Percentiles rank a stretch among this genome's conserved stretches.
These are phyloP conservation scores for Penicillium paradoxum DNA, from an alignment of 495 filamentous ascomycete genomes.

Conservation along the genomic window DNA sequence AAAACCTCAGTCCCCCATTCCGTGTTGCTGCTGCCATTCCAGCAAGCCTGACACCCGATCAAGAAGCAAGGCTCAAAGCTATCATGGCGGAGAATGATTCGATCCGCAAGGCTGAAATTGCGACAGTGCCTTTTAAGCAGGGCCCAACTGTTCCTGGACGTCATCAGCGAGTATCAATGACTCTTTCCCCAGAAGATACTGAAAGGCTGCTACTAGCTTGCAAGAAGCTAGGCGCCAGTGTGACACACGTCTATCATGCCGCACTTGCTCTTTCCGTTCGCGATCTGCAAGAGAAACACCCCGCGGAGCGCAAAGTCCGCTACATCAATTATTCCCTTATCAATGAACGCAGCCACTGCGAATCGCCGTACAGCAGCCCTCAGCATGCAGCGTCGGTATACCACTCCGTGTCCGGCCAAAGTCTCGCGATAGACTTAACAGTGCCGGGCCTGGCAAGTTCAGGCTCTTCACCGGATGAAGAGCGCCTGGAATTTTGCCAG, in stretches of 20 bases:
- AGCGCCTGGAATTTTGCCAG: slow-evolving; percentile 1
- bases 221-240: slow-evolving; percentile 9
- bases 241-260: slow-evolving; percentile 28
- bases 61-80: slow-evolving; percentile 5
- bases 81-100: slow-evolving; percentile 11
- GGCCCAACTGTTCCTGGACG: slow-evolving; percentile 7
- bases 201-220: slow-evolving; percentile 10
- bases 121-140: slow-evolving; percentile 13
- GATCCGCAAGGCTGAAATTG: slow-evolving; percentile 17
- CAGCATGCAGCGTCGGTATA: slow-evolving; percentile 21
- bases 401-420: slow-evolving; percentile 24
- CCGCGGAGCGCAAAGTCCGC: slow-evolving; percentile 10
- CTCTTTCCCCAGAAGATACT: slow-evolving; percentile 9
- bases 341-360: slow-evolving; percentile 22
- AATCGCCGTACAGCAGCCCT: slow-evolving; percentile 14
- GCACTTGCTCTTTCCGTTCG: slow-evolving; percentile 19
- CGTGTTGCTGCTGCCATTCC: slow-evolving; percentile 22
- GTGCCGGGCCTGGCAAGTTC: slow-evolving; percentile 7
- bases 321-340: slow-evolving; percentile 25
- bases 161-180: slow-evolving; percentile 23
- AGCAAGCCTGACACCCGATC: not conserved
- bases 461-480: not conserved
- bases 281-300: slow-evolving; percentile 13
- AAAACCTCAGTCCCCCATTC: slow-evolving; percentile 22
- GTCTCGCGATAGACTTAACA: slow-evolving; percentile 18